Conservation (phyloP, 352 stramenopile species). For the Hyaloperonospora arabidopsidis region DNA sequence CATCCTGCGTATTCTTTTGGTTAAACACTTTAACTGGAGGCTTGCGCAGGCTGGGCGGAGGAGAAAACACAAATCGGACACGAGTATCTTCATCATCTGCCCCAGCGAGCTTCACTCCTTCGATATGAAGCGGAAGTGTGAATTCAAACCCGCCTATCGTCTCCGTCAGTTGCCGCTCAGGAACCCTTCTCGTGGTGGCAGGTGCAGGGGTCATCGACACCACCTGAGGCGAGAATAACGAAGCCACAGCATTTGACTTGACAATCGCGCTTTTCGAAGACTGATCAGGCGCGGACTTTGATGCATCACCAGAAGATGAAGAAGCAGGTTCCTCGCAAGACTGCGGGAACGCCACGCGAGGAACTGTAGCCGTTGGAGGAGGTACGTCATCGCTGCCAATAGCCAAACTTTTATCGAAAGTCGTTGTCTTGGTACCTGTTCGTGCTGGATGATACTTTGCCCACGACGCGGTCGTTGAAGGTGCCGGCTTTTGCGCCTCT, state of each 20-base stretch:
- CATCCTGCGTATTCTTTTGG: slow-evolving; percentile 26
- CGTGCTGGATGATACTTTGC: slow-evolving; percentile 77
- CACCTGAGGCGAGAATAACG: slow-evolving; percentile 27
- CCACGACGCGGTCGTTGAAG: slow-evolving; percentile 76
- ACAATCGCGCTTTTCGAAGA: too few relatives aligned
- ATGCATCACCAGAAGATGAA: too few relatives aligned
- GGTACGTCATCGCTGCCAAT: slow-evolving; percentile 31
- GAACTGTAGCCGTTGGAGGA: slow-evolving; percentile 49
- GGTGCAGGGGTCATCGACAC: too few relatives aligned
- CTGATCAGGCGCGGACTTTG: too few relatives aligned
- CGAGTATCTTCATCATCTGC: slow-evolving; percentile 35
- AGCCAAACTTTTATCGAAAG: slow-evolving; percentile 19
- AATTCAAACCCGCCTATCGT: slow-evolving; percentile 45
- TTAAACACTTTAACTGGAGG: slow-evolving; percentile 30
- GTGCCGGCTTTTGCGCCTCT: slow-evolving; percentile 64
- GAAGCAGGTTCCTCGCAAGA: slow-evolving; percentile 6
- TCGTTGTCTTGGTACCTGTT: slow-evolving; percentile 24
- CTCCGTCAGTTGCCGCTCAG: slow-evolving; percentile 14
- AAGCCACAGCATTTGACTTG: too few relatives aligned
- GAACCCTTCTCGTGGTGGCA: slow-evolving; percentile 3
- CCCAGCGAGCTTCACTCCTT: slow-evolving; percentile 12
- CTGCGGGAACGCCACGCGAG: slow-evolving; percentile 35
- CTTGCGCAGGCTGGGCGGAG: slow-evolving; percentile 45
- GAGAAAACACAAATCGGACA: slow-evolving; percentile 60
- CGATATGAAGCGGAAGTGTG: slow-evolving; percentile 30